Percentiles rank a stretch among this genome's conserved stretches.
These are phyloP conservation scores for Neoboletus brunneissimus DNA, from an alignment of 768 basidiomycete genomes.

Conservation along the genomic window DNA sequence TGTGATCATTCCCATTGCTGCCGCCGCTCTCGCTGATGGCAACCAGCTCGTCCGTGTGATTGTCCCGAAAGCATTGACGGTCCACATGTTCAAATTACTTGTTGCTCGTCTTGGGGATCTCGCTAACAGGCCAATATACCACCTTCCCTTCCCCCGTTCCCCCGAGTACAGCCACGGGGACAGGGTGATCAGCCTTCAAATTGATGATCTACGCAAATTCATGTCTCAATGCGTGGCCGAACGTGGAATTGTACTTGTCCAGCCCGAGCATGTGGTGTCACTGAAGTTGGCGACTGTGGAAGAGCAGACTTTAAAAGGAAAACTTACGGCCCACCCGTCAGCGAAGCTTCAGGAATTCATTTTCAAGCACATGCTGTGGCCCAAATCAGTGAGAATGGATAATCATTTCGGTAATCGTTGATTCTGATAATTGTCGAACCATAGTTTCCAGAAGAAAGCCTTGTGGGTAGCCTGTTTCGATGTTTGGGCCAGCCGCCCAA, in stretches of 20 bases:
- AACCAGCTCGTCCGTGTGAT: conserved; percentile 23
- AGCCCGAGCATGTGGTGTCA: conserved; percentile 52
- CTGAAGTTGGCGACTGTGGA: conserved; percentile 44
- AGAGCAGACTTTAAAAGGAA: not conserved
- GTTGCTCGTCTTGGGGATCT: no score
- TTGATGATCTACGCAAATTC: conserved; percentile 27
- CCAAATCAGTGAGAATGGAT: no score
- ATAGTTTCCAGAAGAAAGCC: no score
- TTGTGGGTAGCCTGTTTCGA: not conserved
- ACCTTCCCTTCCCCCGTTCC: conserved; percentile 44
- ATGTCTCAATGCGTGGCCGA: conserved; percentile 35
- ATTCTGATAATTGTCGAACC: no score
- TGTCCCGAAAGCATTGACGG: no score
- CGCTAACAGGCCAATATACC: conserved; percentile 35
- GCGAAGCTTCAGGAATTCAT: no score
- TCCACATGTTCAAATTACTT: no score
- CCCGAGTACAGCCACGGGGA: not conserved
- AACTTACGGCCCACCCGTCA: no score
- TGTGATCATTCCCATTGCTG: not conserved
- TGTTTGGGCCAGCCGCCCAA: no score
- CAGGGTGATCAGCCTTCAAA: not conserved
- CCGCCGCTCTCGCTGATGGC: conserved; percentile 41
- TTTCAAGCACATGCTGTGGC: no score
- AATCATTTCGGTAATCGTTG: no score
- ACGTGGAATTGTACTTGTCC: conserved; percentile 41